These are phyloP conservation scores for Musa schizocarpa DNA, from an alignment of 176 grass and related monocot genomes.

Conservation along the genomic window DNA sequence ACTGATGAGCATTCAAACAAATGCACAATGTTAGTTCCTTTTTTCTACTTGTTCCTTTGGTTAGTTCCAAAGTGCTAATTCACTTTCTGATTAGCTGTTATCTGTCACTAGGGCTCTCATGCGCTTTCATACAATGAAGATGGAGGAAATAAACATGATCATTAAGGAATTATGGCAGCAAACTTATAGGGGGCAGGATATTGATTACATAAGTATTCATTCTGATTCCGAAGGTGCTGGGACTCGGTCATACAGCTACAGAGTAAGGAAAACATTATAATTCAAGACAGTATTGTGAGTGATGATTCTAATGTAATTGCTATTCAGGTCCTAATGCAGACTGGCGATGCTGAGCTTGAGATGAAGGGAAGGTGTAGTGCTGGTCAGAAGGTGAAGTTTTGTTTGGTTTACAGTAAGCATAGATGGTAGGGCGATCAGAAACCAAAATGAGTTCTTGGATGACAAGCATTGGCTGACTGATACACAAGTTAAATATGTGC, in stretches of 20 bases:
- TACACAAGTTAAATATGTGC: too few species aligned
- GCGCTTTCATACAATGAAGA: slow-evolving; percentile 97
- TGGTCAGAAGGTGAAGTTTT: slow-evolving; percentile 74
- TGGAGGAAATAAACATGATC: slow-evolving; percentile 99
- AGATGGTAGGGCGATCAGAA: too few species aligned
- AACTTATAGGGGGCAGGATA: slow-evolving; percentile 95
- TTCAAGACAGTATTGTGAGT: background rate
- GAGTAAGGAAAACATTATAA: slow-evolving; percentile 42
- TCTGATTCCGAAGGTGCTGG: slow-evolving; percentile 91
- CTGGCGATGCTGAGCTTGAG: slow-evolving; percentile 89
- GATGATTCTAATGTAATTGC: background rate
- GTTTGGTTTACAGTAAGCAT: background rate
- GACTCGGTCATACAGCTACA: slow-evolving; percentile 90
- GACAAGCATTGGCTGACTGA: too few species aligned
- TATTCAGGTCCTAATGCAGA: slow-evolving; percentile 91
- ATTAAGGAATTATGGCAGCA: slow-evolving; percentile 99
- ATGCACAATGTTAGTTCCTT: background rate
- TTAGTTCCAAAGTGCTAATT: background rate
- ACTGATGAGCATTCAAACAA: too few species aligned
- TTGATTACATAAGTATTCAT: slow-evolving; percentile 88
- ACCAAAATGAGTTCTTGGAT: too few species aligned
- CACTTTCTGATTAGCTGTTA: background rate
- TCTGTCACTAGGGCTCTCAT: slow-evolving; percentile 55
- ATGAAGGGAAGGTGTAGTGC: slow-evolving; percentile 97
- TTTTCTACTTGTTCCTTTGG: background rate